Conservation (phyloP, 2,329 filamentous ascomycete species). For the Pseudogymnoascus sp. region DNA sequence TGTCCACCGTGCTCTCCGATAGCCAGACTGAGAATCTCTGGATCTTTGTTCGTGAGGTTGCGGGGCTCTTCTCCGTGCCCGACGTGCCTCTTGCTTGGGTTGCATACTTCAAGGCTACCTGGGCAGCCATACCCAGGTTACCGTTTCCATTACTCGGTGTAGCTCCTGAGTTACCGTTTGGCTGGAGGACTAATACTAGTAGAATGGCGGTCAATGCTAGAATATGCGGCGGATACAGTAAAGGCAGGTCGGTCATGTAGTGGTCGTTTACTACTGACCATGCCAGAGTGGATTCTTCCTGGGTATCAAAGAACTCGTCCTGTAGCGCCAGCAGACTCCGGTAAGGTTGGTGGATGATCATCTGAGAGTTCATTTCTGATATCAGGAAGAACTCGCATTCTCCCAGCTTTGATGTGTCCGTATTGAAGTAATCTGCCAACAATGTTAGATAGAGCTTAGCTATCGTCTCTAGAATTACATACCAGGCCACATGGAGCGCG, state of each 20-base stretch:
- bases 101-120: slow-evolving; percentile 25
- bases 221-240: slow-evolving; percentile 60
- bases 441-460: slow-evolving; percentile 12
- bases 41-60: slow-evolving; percentile 22
- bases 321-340: slow-evolving; percentile 57
- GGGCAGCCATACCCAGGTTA: slow-evolving; percentile 27
- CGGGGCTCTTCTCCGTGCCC: slow-evolving; percentile 15
- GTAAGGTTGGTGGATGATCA: slow-evolving; percentile 68
- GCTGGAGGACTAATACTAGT: slow-evolving; percentile 57
- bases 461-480: slow-evolving; percentile 18
- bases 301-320: slow-evolving; percentile 47
- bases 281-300: slow-evolving; percentile 56
- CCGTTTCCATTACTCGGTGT: slow-evolving; percentile 30
- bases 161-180: slow-evolving; percentile 33
- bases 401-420: slow-evolving; percentile 59
- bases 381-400: slow-evolving; percentile 71
- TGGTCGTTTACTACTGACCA: slow-evolving; percentile 68
- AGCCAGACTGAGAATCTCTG: slow-evolving; percentile 58
- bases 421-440: slow-evolving; percentile 48
- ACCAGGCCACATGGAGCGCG: slow-evolving; percentile 74
- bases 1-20: slow-evolving; percentile 60
- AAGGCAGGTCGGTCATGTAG: slow-evolving; percentile 61
- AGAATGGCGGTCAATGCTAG: slow-evolving; percentile 64
- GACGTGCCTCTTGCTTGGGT: slow-evolving; percentile 16
- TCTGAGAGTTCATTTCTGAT: slow-evolving; percentile 63